Percentiles rank a stretch among this genome's conserved stretches.
These are phyloP conservation scores for Grammothele lineata DNA, from an alignment of 768 basidiomycete species.

Conservation along the genomic window DNA sequence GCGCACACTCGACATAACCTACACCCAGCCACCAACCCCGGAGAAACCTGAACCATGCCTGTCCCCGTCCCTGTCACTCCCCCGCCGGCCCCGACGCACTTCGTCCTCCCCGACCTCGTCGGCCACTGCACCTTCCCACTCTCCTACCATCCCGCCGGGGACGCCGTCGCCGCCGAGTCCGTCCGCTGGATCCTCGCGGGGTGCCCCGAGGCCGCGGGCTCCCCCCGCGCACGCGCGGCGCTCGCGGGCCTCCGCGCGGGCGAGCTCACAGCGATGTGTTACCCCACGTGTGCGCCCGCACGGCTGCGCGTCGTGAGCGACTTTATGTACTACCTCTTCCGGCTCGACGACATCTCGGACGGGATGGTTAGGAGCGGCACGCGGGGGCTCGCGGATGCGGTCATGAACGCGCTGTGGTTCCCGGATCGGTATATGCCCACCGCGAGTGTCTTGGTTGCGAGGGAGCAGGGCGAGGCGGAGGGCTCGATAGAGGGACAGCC, in stretches of 20 bases:
- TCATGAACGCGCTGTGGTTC: constrained; percentile 66
- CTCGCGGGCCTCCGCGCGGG: constrained; percentile 66
- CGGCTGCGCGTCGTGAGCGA: constrained; percentile 68
- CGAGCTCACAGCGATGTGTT: constrained; percentile 62
- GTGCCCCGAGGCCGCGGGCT: constrained; percentile 44
- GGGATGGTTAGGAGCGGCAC: constrained; percentile 68
- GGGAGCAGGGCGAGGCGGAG: neutral
- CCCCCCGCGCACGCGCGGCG: constrained; percentile 44
- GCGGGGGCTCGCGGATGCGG: constrained; percentile 50
- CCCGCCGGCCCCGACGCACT: constrained; percentile 2
- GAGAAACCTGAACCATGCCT: neutral
- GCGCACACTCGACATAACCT: too few relatives aligned
- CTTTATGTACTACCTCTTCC: constrained; percentile 72
- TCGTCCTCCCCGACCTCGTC: constrained; percentile 63
- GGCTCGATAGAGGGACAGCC: constrained; percentile 11
- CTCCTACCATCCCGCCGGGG: constrained; percentile 50
- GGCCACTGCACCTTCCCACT: constrained; percentile 62
- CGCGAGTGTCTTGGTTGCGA: too few relatives aligned
- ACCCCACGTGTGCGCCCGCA: constrained; percentile 46
- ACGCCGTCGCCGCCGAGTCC: constrained; percentile 54
- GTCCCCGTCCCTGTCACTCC: neutral
- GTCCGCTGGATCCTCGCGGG: constrained; percentile 59
- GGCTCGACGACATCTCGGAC: constrained; percentile 73
- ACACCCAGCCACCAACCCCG: too few relatives aligned
- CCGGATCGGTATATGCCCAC: constrained; percentile 49